phyloP scores from a whole-genome alignment of 2,329 filamentous ascomycete genomes.

The Blastomyces percursus region DNA sequence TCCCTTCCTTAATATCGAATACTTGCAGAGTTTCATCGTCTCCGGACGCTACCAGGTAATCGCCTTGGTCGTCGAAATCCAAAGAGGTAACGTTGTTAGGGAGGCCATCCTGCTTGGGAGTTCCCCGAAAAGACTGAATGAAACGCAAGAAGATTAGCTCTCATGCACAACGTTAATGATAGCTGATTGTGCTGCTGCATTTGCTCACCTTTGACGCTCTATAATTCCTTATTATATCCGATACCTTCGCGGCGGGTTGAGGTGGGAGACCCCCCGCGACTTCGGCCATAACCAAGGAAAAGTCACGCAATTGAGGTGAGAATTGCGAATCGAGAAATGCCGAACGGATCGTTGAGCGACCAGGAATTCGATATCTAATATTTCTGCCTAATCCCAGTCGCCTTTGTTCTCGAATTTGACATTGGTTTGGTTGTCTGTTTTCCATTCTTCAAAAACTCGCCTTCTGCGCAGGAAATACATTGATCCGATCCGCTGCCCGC shows the following conservation, averaged over 20 bases:
- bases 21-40: constrained; percentile 94
- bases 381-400: neutral
- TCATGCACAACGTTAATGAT: neutral
- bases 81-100: constrained; percentile 66
- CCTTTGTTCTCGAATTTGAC: neutral
- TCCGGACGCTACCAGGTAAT: constrained; percentile 80
- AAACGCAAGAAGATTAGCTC: neutral
- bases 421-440: neutral
- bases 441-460: neutral
- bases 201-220: constrained; percentile 62
- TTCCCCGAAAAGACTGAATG: constrained; percentile 23
- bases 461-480: neutral
- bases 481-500: neutral
- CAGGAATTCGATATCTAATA: neutral
- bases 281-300: constrained; percentile 16
- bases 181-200: neutral
- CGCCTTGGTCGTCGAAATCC: constrained; percentile 92
- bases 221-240: constrained; percentile 66
- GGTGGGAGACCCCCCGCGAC: constrained; percentile 14
- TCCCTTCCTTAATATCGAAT: constrained; percentile 85
- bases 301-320: neutral
- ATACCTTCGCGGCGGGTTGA: constrained; percentile 44
- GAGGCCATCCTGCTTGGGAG: constrained; percentile 27
- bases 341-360: neutral
- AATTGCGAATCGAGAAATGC: neutral